phyloP scores from a whole-genome alignment of 1,284 basidiomycete species.

The Fomitiporia mediterranea region DNA sequence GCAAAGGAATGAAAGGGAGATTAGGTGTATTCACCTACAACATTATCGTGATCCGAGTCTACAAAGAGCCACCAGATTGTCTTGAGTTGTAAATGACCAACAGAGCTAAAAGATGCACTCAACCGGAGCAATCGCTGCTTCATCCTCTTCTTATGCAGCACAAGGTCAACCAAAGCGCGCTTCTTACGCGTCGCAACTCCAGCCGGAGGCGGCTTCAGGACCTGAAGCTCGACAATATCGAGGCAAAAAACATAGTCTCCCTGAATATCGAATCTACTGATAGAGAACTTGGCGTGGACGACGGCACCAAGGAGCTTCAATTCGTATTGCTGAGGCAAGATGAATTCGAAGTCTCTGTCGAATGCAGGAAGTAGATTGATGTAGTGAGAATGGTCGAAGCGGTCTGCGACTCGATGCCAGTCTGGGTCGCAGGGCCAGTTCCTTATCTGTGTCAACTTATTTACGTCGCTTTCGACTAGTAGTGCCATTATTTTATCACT shows the following conservation, averaged over 20 bases:
- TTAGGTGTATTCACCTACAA: too few species aligned
- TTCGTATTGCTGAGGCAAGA: not conserved
- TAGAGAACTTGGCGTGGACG: not conserved
- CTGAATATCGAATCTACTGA: not conserved
- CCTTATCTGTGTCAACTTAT: not conserved
- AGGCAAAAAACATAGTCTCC: not conserved
- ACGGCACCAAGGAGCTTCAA: not conserved
- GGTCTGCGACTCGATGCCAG: not conserved
- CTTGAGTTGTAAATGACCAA: too few species aligned
- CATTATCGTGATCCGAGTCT: too few species aligned
- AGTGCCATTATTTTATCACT: not conserved
- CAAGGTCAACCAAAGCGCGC: not conserved
- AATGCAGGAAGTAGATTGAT: slow-evolving; percentile 1
- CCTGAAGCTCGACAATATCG: not conserved
- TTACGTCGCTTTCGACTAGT: not conserved
- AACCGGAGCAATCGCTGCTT: not conserved
- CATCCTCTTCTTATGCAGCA: slow-evolving; percentile 1
- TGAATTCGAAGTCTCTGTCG: not conserved
- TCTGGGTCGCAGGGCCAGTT: not conserved
- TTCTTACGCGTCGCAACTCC: not conserved
- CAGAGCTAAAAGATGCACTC: too few species aligned
- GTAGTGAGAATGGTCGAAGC: not conserved
- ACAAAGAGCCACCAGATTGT: too few species aligned
- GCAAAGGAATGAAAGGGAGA: too few species aligned
- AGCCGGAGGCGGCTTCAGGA: not conserved